Base-by-base conservation (phyloP, 1,284 basidiomycete species). In the Sanguinoderma infundibulare region DNA sequence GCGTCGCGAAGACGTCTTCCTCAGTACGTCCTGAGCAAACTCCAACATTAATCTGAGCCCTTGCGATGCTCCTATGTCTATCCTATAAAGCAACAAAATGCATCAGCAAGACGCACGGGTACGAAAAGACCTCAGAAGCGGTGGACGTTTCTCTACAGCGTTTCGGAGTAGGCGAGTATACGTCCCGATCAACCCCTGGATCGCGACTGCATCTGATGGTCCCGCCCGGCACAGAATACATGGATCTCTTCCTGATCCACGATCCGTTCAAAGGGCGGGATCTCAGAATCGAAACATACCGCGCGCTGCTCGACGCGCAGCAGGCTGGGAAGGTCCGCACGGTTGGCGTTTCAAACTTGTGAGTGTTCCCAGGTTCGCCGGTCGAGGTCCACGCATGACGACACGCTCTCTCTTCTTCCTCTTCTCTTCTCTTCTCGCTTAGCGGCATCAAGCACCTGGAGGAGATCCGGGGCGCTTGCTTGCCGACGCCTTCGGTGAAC, bases 391-490 rank as follows among this genome's bases (percentile, higher is more conserved):
- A n/a, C 8, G 6, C n/a, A 32, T 44, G 14, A 49, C 15, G 22
- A 24, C 28, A n/a, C n/a, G n/a, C n/a, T n/a, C n/a, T n/a, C n/a
- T n/a, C n/a, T n/a, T n/a, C n/a, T n/a, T n/a, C n/a, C n/a, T n/a
- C 9, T 8, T 26, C 36, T 15, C 15, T 24, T 4, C 14, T 28
- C 4, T 24, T 20, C 5, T n/a, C 15, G 15, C 35, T 34, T 40
- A 94, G 91, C 69, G 85, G 86, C 10, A 76, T 94, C 49, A 83
- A 87, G 52, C 95, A 96, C 71, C 80, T 97, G 4, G 83, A 93
- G 71, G 89, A 94, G 70, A 87, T 97, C 36, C 80, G 79, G 54
- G 74, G 75, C 0, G 87, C 86, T 0, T 87, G 87, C 9, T 75
- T 82, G 53, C 81, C 84, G 64, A 74, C 82, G 72, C 94, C 94